Conservation (phyloP, 495 filamentous ascomycete species). For the Saxophila tyrrhenica region DNA sequence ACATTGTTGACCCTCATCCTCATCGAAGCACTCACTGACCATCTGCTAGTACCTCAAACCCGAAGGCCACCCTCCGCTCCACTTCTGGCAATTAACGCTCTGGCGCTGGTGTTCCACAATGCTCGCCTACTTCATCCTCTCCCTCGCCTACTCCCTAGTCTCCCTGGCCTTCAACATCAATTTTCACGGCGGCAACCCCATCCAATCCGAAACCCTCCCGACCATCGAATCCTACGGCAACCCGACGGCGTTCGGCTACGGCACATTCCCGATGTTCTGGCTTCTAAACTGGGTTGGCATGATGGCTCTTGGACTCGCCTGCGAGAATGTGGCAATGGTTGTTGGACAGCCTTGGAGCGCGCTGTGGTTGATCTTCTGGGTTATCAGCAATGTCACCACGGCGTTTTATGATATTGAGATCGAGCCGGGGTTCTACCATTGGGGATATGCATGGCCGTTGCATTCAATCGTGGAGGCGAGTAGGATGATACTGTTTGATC, state of each 20-base stretch:
- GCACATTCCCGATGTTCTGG: constrained; percentile 60
- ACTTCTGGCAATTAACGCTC: constrained; percentile 47
- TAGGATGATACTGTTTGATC: constrained; percentile 51
- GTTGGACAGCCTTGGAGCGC: constrained; percentile 56
- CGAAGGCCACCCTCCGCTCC: constrained; percentile 44
- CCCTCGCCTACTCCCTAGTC: constrained; percentile 54
- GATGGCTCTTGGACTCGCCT: constrained; percentile 54
- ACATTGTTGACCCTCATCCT: neutral
- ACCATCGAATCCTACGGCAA: constrained; percentile 35
- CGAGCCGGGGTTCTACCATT: constrained; percentile 44
- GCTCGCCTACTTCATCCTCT: constrained; percentile 54
- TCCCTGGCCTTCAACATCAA: constrained; percentile 49
- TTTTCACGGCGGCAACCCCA: constrained; percentile 7
- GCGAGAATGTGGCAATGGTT: constrained; percentile 63
- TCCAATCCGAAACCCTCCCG: constrained; percentile 30
- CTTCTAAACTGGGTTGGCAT: constrained; percentile 63
- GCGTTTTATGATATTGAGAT: constrained; percentile 53
- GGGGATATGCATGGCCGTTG: constrained; percentile 66
- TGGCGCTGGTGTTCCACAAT: constrained; percentile 54
- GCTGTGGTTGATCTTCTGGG: constrained; percentile 63
- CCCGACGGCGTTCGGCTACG: constrained; percentile 45
- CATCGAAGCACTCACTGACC: neutral
- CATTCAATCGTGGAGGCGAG: constrained; percentile 49
- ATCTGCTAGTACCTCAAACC: constrained; percentile 36
- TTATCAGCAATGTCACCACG: constrained; percentile 58